These are phyloP conservation scores for Carex scoparia DNA, from an alignment of 176 grass and related monocot species.

Conservation along the genomic window DNA sequence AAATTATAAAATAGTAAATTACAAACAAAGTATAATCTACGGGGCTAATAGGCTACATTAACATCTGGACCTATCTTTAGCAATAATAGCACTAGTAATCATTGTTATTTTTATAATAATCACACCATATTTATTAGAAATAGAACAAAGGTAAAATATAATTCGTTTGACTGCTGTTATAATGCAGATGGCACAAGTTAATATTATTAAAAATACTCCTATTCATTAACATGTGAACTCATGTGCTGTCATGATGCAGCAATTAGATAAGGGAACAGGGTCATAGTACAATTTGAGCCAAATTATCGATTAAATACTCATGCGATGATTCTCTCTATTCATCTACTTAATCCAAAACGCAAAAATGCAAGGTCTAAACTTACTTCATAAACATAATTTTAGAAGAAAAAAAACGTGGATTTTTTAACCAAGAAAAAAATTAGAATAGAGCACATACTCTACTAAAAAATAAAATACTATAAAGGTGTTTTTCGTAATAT, in stretches of 20 bases:
- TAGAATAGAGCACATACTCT: not conserved
- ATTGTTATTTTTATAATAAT: conserved; percentile 3
- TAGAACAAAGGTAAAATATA: not conserved
- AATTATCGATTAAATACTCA: not conserved
- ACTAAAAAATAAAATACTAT: not conserved
- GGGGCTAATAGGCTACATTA: not conserved
- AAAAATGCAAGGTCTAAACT: not conserved
- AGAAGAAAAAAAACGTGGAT: not conserved
- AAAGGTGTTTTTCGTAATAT: not conserved
- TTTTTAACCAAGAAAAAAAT: not conserved
- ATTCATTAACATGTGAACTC: not conserved
- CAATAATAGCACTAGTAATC: not conserved
- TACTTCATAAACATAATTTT: not conserved
- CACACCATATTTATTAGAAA: not conserved
- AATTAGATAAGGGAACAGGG: not conserved
- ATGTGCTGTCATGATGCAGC: not conserved
- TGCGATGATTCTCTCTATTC: not conserved
- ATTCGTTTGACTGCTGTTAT: not conserved
- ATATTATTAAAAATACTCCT: not conserved
- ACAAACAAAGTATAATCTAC: not conserved
- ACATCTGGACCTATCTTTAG: not conserved
- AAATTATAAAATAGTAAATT: not conserved
- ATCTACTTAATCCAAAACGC: not conserved
- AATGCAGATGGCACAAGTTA: not conserved
- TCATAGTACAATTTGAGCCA: not conserved